These are phyloP conservation scores for Santalum album DNA, from an alignment of 164 flowering plant genomes.

Conservation along the genomic window DNA sequence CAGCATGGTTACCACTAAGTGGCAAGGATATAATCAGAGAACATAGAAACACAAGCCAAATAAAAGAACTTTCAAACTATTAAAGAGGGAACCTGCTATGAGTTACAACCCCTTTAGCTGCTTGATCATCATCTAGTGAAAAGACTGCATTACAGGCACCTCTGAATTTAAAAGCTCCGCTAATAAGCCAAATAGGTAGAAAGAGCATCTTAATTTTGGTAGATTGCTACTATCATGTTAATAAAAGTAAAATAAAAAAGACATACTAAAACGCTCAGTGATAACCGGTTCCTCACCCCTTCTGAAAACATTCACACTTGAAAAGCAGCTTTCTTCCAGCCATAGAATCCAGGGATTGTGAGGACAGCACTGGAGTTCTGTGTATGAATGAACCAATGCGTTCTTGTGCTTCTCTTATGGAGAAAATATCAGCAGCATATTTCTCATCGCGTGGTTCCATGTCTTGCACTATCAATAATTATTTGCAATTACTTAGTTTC, in stretches of 20 bases:
- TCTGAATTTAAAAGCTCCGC: constrained; percentile 88
- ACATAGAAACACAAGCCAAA: not conserved
- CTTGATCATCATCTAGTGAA: constrained; percentile 62
- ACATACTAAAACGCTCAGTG: constrained; percentile 5
- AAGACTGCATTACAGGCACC: constrained; percentile 92
- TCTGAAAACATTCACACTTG: constrained; percentile 88
- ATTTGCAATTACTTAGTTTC: too few species aligned
- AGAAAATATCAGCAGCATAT: too few species aligned
- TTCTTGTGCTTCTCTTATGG: too few species aligned
- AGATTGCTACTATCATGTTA: too few species aligned
- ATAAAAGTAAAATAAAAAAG: not conserved
- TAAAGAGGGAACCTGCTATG: constrained; percentile 82
- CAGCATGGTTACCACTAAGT: constrained; percentile 92
- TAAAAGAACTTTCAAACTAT: not conserved
- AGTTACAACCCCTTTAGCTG: constrained; percentile 81
- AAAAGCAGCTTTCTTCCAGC: too few species aligned
- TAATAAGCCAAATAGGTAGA: too few species aligned
- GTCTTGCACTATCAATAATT: too few species aligned
- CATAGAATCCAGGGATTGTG: constrained; percentile 57
- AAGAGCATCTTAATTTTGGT: not conserved
- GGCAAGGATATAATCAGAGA: constrained; percentile 15
- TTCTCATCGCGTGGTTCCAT: too few species aligned
- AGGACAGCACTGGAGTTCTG: too few species aligned
- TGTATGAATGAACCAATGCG: too few species aligned
- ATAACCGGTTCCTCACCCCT: constrained; percentile 54